These are phyloP conservation scores for Phytophthora pini DNA, from an alignment of 352 stramenopile genomes.

Conservation along the genomic window DNA sequence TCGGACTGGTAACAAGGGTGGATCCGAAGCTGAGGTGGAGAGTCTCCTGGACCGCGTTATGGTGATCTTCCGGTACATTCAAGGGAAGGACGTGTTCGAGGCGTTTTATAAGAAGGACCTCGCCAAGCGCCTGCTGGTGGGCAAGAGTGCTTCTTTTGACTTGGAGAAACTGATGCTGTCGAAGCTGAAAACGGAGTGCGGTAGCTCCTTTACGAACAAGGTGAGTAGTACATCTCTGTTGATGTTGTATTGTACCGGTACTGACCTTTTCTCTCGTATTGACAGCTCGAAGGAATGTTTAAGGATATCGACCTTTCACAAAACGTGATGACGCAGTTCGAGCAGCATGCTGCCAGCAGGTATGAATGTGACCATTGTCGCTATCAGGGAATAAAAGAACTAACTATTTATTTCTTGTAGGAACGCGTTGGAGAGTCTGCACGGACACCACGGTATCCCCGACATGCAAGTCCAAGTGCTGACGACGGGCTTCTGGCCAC, in stretches of 20 bases:
- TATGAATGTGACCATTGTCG: constrained; percentile 26
- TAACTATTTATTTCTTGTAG: constrained; percentile 32
- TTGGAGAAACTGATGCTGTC: constrained; percentile 97
- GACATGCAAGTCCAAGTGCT: constrained; percentile 98
- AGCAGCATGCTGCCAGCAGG: constrained; percentile 80
- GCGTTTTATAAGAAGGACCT: constrained; percentile 99
- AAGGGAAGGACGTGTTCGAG: constrained; percentile 99
- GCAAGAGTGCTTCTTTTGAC: constrained; percentile 92
- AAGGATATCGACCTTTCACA: constrained; percentile 98
- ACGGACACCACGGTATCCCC: constrained; percentile 47
- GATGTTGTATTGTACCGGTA: neutral
- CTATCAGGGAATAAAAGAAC: neutral
- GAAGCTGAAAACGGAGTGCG: constrained; percentile 99
- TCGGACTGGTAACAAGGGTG: constrained; percentile 85
- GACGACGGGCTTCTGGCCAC: constrained; percentile 98
- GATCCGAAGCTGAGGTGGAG: constrained; percentile 90
- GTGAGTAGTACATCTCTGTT: constrained; percentile 29
- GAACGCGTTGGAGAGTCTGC: constrained; percentile 55
- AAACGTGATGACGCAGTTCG: constrained; percentile 95
- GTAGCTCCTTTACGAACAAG: constrained; percentile 97
- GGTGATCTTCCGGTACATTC: constrained; percentile 96
- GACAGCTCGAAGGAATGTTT: constrained; percentile 99
- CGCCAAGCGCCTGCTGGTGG: constrained; percentile 96
- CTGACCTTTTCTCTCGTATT: constrained; percentile 15
- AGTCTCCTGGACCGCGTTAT: constrained; percentile 92